A percentile compares a stretch with the other conserved stretches of the same genome.
These are phyloP conservation scores for Microsporum audouinii DNA, from an alignment of 2,329 filamentous ascomycete genomes.

Conservation along the genomic window DNA sequence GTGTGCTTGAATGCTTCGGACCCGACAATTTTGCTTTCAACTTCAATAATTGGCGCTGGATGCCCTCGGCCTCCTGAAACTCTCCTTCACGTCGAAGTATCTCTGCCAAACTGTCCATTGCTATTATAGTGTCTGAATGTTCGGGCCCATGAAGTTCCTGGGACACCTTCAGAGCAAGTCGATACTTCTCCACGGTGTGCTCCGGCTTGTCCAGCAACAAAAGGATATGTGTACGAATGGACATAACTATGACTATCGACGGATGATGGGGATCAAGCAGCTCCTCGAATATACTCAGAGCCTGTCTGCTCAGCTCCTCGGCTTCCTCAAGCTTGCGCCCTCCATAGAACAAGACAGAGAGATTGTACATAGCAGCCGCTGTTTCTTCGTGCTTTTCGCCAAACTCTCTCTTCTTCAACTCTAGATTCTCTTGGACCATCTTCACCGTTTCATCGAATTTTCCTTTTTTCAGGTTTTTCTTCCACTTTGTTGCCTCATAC, in stretches of 20 bases:
- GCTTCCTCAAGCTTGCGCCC: background rate
- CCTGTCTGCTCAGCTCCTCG: slow-evolving; percentile 1
- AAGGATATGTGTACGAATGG: background rate
- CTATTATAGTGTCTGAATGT: background rate
- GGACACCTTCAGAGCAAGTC: too few relatives aligned
- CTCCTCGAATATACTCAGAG: slow-evolving; percentile 4
- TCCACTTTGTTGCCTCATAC: too few relatives aligned
- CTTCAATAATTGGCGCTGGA: background rate
- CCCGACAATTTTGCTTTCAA: background rate
- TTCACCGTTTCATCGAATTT: slow-evolving; percentile 11
- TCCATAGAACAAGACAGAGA: background rate
- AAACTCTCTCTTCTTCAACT: background rate
- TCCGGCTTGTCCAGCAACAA: too few relatives aligned
- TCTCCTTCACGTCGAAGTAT: background rate
- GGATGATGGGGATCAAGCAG: slow-evolving; percentile 13
- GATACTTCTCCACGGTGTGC: too few relatives aligned
- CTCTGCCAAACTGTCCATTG: background rate
- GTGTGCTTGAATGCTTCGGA: background rate
- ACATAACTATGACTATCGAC: slow-evolving; percentile 6
- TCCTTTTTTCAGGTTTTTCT: background rate
- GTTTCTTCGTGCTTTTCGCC: background rate
- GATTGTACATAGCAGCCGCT: background rate
- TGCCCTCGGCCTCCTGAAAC: background rate
- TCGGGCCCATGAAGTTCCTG: background rate
- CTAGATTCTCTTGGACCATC: background rate